These are phyloP conservation scores for Delonix regia DNA, from an alignment of 306 rosid genomes.

Conservation along the genomic window DNA sequence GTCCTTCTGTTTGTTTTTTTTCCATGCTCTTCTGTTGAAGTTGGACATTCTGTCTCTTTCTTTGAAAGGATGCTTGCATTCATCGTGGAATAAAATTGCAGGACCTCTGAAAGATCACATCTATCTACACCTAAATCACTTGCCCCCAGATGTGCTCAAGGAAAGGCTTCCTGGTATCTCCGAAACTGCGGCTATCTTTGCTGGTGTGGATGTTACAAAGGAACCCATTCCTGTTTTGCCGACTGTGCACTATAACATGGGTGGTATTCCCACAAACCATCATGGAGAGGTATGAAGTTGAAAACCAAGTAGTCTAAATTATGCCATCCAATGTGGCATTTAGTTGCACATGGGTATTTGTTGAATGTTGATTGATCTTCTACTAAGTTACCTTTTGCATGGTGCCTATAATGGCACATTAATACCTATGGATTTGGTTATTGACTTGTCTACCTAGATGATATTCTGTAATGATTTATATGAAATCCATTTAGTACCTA, in stretches of 20 bases:
- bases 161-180: constrained; percentile 99
- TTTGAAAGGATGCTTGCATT: constrained; percentile 16
- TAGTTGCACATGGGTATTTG: not conserved
- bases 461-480: not conserved
- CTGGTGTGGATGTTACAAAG: constrained; percentile 98
- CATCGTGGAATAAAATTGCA: constrained; percentile 44
- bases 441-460: not conserved
- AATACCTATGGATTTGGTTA: not conserved
- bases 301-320: constrained; percentile 13
- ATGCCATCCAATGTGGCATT: not conserved
- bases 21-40: not conserved
- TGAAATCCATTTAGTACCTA: not conserved
- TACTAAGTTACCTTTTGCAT: not conserved
- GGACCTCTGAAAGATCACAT: constrained; percentile 99
- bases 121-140: constrained; percentile 96
- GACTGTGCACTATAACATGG: constrained; percentile 98
- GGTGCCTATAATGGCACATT: not conserved
- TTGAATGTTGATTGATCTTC: not conserved
- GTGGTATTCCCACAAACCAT: constrained; percentile 94
- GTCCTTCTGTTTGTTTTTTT: not conserved
- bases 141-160: constrained; percentile 98
- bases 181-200: constrained; percentile 99
- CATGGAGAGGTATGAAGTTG: constrained; percentile 76
- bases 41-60: constrained; percentile 6
- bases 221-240: constrained; percentile 99